A percentile compares a stretch with the other conserved stretches of the same genome.
Evolutionary conservation across 1,284 basidiomycete genomes (phyloP).

Genomic region (Heterobasidion annosum): DNA sequence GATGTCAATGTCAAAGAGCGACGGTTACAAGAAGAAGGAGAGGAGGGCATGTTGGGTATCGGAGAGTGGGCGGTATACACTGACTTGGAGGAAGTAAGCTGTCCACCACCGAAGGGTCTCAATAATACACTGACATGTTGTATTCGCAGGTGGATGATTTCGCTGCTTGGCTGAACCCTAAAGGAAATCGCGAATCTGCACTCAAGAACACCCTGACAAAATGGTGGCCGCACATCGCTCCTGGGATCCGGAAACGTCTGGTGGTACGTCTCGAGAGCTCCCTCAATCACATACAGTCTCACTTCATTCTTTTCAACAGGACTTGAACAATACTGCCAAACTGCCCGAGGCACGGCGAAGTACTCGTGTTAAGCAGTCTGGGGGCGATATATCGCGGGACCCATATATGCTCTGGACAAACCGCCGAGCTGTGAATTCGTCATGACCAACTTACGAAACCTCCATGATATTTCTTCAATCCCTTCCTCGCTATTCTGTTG

Average conservation of each 20-base stretch:
- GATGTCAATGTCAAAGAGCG: slow-evolving; percentile 52
- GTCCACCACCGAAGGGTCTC: neutral
- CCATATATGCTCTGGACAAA: slow-evolving; percentile 83
- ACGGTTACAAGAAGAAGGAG: slow-evolving; percentile 68
- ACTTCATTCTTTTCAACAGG: slow-evolving; percentile 29
- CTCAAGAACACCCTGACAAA: slow-evolving; percentile 74
- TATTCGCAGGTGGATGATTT: slow-evolving; percentile 68
- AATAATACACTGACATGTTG: neutral
- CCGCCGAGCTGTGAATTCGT: slow-evolving; percentile 45
- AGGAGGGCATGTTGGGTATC: slow-evolving; percentile 58
- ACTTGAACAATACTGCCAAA: slow-evolving; percentile 55
- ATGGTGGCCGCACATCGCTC: slow-evolving; percentile 82
- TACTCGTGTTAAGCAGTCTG: slow-evolving; percentile 53
- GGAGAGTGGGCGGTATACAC: slow-evolving; percentile 90
- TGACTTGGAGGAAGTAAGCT: slow-evolving; percentile 73
- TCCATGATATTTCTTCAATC: slow-evolving; percentile 15
- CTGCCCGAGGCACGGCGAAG: slow-evolving; percentile 73
- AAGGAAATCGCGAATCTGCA: slow-evolving; percentile 81
- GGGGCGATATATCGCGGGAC: slow-evolving; percentile 59
- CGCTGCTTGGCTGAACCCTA: slow-evolving; percentile 83
- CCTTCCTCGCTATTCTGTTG: neutral
- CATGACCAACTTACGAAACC: slow-evolving; percentile 20
- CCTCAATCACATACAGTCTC: neutral
- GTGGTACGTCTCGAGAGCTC: slow-evolving; percentile 39
- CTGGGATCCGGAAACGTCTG: slow-evolving; percentile 69